These are phyloP conservation scores for Cytospora piceae DNA, from an alignment of 2,329 filamentous ascomycete genomes.

Conservation along the genomic window DNA sequence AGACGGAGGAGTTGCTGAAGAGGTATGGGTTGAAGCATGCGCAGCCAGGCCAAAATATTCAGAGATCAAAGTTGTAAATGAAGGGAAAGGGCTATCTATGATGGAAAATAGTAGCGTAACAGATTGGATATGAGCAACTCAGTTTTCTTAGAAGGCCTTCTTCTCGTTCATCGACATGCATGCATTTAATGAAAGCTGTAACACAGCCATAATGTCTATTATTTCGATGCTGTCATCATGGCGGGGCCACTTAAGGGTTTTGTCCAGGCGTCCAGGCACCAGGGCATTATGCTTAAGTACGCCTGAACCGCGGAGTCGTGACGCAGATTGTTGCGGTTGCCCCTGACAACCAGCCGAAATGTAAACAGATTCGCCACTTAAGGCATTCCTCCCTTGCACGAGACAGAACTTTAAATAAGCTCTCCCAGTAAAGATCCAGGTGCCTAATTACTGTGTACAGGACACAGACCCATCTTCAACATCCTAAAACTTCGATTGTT, in stretches of 20 bases:
- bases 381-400: slow-evolving; percentile 1
- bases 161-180: too few relatives aligned
- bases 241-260: slow-evolving; percentile 4
- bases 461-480: slow-evolving; percentile 14
- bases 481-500: slow-evolving; percentile 7
- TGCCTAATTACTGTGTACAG: background rate
- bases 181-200: too few relatives aligned
- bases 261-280: background rate
- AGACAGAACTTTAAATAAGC: slow-evolving; percentile 11
- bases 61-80: slow-evolving; percentile 49
- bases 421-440: slow-evolving; percentile 3
- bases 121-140: background rate
- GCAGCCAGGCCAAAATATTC: slow-evolving; percentile 58
- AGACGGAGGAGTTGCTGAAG: slow-evolving; percentile 67
- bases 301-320: slow-evolving; percentile 4
- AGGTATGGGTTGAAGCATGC: slow-evolving; percentile 53
- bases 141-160: too few relatives aligned
- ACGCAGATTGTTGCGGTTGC: slow-evolving; percentile 25
- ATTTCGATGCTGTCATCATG: slow-evolving; percentile 21
- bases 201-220: too few relatives aligned
- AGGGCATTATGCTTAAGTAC: background rate
- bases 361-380: slow-evolving; percentile 20
- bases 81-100: background rate
- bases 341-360: slow-evolving; percentile 23
- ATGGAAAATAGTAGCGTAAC: background rate